Base-by-base conservation (phyloP, 1,284 basidiomycete species). In the Amylostereum chailletii region DNA sequence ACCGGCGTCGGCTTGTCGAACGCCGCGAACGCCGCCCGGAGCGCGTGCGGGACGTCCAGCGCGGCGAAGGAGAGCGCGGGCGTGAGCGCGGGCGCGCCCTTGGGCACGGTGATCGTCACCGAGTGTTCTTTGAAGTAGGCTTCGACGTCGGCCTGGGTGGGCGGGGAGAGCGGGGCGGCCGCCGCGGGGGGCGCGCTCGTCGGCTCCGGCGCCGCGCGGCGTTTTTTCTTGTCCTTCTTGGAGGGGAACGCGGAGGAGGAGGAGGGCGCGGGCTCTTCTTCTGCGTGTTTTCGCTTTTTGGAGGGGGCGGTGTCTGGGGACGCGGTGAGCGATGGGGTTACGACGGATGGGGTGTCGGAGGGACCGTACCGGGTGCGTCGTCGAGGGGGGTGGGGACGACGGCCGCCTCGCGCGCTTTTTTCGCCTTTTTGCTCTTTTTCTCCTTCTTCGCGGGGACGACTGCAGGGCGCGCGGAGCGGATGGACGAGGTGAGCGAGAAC, bases 1-100 rank as follows among this genome's bases (percentile, higher is more conserved):
- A 99, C 94, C 0, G 95, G 93, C 0, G 94, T 96, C 0, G 96
- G 96, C 59, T 89, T 83, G 51, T 83, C 79, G 72, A 95, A 99
- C 6, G 74, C 69, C 51, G 66, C 68, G 53, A 93, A 85, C 26
- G 81, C 87, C 7, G 66, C 65, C 51, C 73, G 75, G 29, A 94
- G 75, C 9, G 74, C 69, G 3, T 72, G 65, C 10, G 86, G 81
- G 49, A 95, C 76, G 38, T 81, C 72, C 1, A 93, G 75, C 55
- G 88, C 81, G 42, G 77, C 69, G 65, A 99, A 96, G 6, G 81
- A 76, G 43, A 90, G 75, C 52, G 93, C 72, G n/a, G 94, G 92
- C 4, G 73, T 72, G 56, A 83, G 73, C 2, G 71, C 56, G 2
- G 67, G 54, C 42, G 71, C 60, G 56, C 69, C 63, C 43, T 71